Evolutionary conservation across 164 flowering plant genomes (phyloP), one percentile per base, ranked within the genome.

Genomic region (Litsea cubeba): DNA sequence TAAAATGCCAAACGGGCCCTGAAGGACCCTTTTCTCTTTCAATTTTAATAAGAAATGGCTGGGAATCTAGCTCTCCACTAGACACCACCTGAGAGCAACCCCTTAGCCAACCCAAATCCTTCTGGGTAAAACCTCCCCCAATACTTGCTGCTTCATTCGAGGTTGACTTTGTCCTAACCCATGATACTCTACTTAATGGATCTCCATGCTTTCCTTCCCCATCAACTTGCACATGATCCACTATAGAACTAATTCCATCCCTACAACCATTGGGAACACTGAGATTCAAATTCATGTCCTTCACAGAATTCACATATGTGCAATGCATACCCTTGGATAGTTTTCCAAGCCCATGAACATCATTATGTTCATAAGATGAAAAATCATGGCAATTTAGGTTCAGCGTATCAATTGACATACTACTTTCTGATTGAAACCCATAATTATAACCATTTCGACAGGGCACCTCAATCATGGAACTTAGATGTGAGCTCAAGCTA

Each of bases 281-380:
- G 67, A 76, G 65, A 76, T 83, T 84, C 84, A 82, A 75, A 75
- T 79, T 77, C 65, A 80, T 72, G 51, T 77, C 86, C 54, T 79
- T 82, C 2, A 69, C 66, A 76, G 85, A 72, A 67, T 83, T 87
- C 72, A 81, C 75, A 70, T 84, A 83, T 18, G 57, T 22, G 73
- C 74, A 69, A 50, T 74, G 81, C 40, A 82, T 73, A 76, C 82
- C 80, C 74, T 75, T 84, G 18, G 50, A 63, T 71, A 46, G 54
- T 74, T 80, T 85, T 5, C 63, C n/a, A 24, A 83, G 28, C 60
- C n/a, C 64, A 67, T 50, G 77, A 71, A 71, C 74, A 62, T 70
- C 80, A 60, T 50, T 50, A 7, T 69, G 76, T 72, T 81, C 83
- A 72, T 75, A 75, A 74, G 76, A 62, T 68, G 79, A 76, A 65